phyloP scores from a whole-genome alignment of 129 eudicot species.

The Artemisia tridentata region DNA sequence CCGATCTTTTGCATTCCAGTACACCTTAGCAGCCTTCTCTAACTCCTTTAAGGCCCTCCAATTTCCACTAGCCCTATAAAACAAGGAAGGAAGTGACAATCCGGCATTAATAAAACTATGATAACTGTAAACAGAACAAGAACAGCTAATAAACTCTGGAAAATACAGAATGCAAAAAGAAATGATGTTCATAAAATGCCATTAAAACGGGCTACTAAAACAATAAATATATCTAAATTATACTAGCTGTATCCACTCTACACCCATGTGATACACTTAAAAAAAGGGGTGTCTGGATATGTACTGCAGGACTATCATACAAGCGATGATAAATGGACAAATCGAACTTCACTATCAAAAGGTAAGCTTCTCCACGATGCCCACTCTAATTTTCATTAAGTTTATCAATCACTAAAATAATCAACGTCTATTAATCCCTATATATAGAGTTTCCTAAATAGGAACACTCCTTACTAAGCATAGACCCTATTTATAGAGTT shows the following conservation, averaged over 20 bases:
- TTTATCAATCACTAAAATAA: constrained; percentile 1
- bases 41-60: constrained; percentile 93
- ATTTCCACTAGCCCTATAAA: constrained; percentile 75
- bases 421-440: not conserved
- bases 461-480: not conserved
- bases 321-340: not conserved
- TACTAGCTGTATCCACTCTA: not conserved
- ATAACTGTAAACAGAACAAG: not conserved
- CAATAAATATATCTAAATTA: not conserved
- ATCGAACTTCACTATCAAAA: not conserved
- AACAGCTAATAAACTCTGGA: not conserved
- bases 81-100: not conserved
- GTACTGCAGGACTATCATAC: not conserved
- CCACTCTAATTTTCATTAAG: not conserved
- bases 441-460: not conserved
- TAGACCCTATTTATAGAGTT: not conserved
- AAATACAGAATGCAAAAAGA: not conserved
- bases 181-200: not conserved
- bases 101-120: not conserved
- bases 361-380: not conserved
- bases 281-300: not conserved
- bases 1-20: constrained; percentile 88
- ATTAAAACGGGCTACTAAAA: not conserved
- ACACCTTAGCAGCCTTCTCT: constrained; percentile 90
- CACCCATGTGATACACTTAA: not conserved